phyloP scores from a whole-genome alignment of 225 moss, liverwort and hornwort species.

The Neckera pumila region DNA sequence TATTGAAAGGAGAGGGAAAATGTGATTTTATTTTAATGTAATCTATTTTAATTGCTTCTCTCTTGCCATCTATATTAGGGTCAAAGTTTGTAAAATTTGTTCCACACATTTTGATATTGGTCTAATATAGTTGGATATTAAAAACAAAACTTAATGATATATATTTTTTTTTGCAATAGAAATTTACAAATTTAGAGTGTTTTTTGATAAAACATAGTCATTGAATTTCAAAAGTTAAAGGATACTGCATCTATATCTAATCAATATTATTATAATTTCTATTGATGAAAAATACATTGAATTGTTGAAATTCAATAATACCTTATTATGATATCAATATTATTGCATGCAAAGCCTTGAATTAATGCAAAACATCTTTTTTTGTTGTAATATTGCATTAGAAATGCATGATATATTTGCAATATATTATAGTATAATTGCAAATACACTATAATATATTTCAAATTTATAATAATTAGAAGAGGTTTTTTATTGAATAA shows the following conservation, averaged over 20 bases:
- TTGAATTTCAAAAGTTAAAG: background rate
- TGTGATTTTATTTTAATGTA: no score
- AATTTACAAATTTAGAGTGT: background rate
- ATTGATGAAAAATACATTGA: background rate
- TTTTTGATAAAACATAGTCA: background rate
- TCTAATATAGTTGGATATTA: background rate
- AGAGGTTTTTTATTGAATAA: background rate
- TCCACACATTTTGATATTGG: background rate
- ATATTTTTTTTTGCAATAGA: background rate
- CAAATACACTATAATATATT: no score
- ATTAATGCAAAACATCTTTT: background rate
- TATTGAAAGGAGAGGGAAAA: accelerated
- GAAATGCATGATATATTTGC: background rate
- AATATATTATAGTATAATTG: no score
- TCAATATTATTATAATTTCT: background rate
- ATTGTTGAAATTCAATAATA: accelerated
- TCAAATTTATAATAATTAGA: background rate
- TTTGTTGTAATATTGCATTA: background rate
- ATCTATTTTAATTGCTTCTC: no score
- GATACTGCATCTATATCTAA: background rate
- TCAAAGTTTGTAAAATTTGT: background rate
- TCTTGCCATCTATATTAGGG: background rate
- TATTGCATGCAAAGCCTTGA: background rate
- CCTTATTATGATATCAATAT: background rate
- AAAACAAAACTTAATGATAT: background rate